phyloP scores from a whole-genome alignment of 768 basidiomycete species.

The Imleria badia region DNA sequence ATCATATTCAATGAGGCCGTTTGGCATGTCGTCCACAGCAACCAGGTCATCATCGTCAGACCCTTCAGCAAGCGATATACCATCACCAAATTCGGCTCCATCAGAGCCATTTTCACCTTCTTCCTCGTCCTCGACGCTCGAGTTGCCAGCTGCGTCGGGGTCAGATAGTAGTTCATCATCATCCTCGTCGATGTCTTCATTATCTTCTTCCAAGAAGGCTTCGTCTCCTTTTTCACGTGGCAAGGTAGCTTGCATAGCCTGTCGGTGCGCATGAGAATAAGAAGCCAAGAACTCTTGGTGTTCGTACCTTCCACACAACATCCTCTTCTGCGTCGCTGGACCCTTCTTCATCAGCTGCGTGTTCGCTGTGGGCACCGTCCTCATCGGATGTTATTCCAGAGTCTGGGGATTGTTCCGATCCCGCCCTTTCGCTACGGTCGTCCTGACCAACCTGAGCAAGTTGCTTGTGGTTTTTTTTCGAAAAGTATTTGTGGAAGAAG shows the following conservation, averaged over 20 bases:
- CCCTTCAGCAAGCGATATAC: constrained; percentile 56
- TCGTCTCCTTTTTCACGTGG: constrained; percentile 57
- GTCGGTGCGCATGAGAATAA: neutral
- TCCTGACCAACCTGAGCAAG: constrained; percentile 42
- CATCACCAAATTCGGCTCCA: constrained; percentile 41
- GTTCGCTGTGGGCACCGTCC: constrained; percentile 23
- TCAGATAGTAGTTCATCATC: constrained; percentile 29
- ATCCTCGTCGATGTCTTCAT: constrained; percentile 3
- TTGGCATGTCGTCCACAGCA: constrained; percentile 51
- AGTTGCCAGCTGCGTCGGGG: constrained; percentile 31
- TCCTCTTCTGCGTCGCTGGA: constrained; percentile 57
- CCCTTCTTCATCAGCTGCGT: constrained; percentile 40
- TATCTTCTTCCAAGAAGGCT: constrained; percentile 39
- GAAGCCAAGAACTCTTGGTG: neutral
- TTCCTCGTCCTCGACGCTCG: constrained; percentile 34
- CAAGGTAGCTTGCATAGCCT: constrained; percentile 92
- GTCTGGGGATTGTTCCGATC: constrained; percentile 25
- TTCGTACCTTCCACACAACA: constrained; percentile 84
- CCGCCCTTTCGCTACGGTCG: constrained; percentile 25
- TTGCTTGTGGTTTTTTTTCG: constrained; percentile 60
- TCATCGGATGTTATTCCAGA: constrained; percentile 19
- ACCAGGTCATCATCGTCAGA: constrained; percentile 75
- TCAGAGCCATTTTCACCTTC: constrained; percentile 27
- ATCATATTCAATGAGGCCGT: constrained; percentile 60
- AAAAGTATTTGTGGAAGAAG: constrained; percentile 92